phyloP scores from a whole-genome alignment of 176 grass and related monocot species.

The Avena sativa region DNA sequence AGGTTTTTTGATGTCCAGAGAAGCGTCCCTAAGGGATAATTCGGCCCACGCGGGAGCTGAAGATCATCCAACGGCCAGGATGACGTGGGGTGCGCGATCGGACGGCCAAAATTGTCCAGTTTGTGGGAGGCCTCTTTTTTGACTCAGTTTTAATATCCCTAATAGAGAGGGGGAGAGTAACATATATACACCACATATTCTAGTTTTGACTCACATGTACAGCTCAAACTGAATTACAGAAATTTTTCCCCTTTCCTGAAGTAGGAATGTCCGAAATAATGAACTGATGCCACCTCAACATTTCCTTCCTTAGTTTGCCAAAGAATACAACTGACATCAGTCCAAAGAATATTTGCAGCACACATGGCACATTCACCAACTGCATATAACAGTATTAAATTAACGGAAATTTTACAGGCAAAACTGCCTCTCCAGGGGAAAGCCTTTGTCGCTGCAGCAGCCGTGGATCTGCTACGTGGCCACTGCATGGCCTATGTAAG shows the following conservation, averaged over 20 bases:
- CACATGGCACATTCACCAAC: constrained; percentile 10
- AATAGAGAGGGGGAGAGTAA: not conserved
- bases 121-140: no score
- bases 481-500: constrained; percentile 32
- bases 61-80: no score
- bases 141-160: no score
- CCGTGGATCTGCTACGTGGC: not conserved
- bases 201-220: not conserved
- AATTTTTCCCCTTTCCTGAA: not conserved
- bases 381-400: constrained; percentile 17
- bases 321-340: constrained; percentile 10
- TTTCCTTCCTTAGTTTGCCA: not conserved
- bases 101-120: no score
- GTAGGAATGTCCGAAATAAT: not conserved
- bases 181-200: not conserved
- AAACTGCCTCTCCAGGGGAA: constrained; percentile 34
- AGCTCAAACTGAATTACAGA: not conserved
- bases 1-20: no score
- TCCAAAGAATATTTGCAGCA: constrained; percentile 33
- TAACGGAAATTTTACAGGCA: constrained; percentile 30
- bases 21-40: no score
- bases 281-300: not conserved
- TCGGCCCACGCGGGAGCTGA: no score
- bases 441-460: constrained; percentile 19
- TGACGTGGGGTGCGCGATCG: no score